Evolutionary conservation across 306 rosid species (phyloP), one percentile per base, ranked within the genome.

Genomic region (Delonix regia): DNA sequence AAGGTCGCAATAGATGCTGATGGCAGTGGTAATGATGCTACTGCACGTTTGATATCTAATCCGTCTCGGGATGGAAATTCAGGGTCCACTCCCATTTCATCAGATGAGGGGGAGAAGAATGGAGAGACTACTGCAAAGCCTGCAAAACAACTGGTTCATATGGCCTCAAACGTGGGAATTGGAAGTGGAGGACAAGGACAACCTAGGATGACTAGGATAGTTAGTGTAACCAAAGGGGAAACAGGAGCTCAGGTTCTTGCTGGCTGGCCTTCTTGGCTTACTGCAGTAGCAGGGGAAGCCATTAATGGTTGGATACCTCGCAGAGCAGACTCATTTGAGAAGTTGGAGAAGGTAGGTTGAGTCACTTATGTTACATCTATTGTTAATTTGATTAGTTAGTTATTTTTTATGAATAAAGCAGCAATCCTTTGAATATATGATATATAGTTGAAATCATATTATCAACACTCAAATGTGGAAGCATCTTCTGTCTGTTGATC

Each of bases 211-310:
- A 72, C 79, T 30, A 83, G 87, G 72, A 39, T 85, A 62, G 24
- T n/a, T 12, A 83, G 88, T 27, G 14, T 88, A 5, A 73, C 83
- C 18, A 69, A 76, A 49, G 98, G 89, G 59, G 91, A 91, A 75
- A 82, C 82, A 65, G 92, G 97, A 53, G 88, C 89, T 6, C 88
- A 85, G 80, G 88, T 91, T 85, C 69, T 91, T 75, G 92, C 91
- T 69, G 97, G 94, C 4, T 94, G 98, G 98, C 98, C 97, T 83
- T 90, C 98, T 74, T 91, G 98, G 98, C 83, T 94, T 62, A 81
- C 91, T 69, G 75, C 89, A 15, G 97, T 94, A 68, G 97, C 97
- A 0, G 94, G 92, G 13, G 98, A 94, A 85, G 98, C 97, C 48
- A 85, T 91, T 80, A 80, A 73, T 45, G 97, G 98, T 12, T 94